These are phyloP conservation scores for Neurospora sp. DNA, from an alignment of 495 filamentous ascomycete species.

Conservation along the genomic window DNA sequence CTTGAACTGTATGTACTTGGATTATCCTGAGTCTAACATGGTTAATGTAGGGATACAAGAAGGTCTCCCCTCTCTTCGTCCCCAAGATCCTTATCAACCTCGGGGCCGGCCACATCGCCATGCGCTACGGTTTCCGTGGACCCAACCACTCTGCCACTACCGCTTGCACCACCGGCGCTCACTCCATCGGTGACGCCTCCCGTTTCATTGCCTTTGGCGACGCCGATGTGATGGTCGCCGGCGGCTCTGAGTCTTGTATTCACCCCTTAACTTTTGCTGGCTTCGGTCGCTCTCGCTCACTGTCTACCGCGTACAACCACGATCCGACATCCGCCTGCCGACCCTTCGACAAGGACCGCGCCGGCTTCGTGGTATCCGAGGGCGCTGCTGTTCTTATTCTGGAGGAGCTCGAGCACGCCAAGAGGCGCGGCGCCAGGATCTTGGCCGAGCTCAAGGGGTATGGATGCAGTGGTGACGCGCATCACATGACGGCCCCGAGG, in stretches of 20 bases:
- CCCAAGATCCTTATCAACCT: conserved; percentile 89
- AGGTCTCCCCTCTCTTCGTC: conserved; percentile 86
- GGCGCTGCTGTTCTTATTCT: conserved; percentile 80
- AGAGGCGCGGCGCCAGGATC: conserved; percentile 63
- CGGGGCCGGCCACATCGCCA: conserved; percentile 86
- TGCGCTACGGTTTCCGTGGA: conserved; percentile 82
- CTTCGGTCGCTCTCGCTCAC: conserved; percentile 76
- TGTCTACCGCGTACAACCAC: conserved; percentile 72
- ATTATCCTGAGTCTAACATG: conserved; percentile 1
- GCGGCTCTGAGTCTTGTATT: conserved; percentile 90
- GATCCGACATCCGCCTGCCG: conserved; percentile 63
- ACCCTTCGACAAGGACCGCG: conserved; percentile 74
- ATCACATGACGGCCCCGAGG: conserved; percentile 85
- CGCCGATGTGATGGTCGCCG: conserved; percentile 89
- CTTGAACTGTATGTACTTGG: neutral
- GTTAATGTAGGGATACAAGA: conserved; percentile 62
- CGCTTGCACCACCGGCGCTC: conserved; percentile 89
- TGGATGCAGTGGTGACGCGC: conserved; percentile 74
- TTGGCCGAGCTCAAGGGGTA: conserved; percentile 89
- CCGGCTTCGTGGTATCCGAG: conserved; percentile 88
- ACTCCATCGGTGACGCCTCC: conserved; percentile 85
- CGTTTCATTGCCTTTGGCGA: conserved; percentile 85
- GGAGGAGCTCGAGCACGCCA: conserved; percentile 85
- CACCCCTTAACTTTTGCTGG: conserved; percentile 88
- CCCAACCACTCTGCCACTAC: conserved; percentile 89